Evolutionary conservation across 345 rosid species (phyloP), one percentile per base, ranked within the genome.

Genomic region (Salix koriyanagi): DNA sequence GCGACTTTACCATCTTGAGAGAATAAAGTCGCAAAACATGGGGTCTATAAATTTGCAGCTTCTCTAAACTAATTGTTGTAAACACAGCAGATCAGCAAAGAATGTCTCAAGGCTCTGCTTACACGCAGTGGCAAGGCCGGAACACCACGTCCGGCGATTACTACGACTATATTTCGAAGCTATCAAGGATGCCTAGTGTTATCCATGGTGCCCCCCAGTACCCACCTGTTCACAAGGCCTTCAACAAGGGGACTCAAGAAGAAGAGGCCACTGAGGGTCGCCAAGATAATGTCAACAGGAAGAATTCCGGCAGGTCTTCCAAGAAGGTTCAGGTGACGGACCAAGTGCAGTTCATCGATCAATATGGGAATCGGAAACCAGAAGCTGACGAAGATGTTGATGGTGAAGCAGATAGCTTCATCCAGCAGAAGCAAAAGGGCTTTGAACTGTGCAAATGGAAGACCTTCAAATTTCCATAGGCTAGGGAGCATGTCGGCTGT

Each of bases 391-490:
- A 83, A 37, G 28, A 25, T 28, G 21, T 86, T 15, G 85, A 86
- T 21, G n/a, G 0, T 18, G 42, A 74, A 71, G 83, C 88, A 30
- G 84, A 72, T 41, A 77, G 71, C 30, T 88, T 75, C 82, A 83
- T 83, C 78, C 41, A 64, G 76, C 83, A 75, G 83, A 86, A 78
- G 77, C 87, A 37, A 72, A 83, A 46, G 77, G 78, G 66, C 2
- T 86, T 88, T 65, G 82, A 78, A 42, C 79, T 83, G 1, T 76
- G 81, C 86, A 85, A 83, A 77, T 86, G 89, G 91, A 81, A 76
- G 70, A 86, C 85, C 72, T 86, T 86, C 82, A 84, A 70, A 52
- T 2, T 5, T 71, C 32, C 44, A 6, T 75, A 83, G 5, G 30
- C 58, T 6, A 52, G 58, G 52, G 58, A 52, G 10, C 10, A 6